These are phyloP conservation scores for Fraxinus americana DNA, from an alignment of 257 asterid species.

Conservation along the genomic window DNA sequence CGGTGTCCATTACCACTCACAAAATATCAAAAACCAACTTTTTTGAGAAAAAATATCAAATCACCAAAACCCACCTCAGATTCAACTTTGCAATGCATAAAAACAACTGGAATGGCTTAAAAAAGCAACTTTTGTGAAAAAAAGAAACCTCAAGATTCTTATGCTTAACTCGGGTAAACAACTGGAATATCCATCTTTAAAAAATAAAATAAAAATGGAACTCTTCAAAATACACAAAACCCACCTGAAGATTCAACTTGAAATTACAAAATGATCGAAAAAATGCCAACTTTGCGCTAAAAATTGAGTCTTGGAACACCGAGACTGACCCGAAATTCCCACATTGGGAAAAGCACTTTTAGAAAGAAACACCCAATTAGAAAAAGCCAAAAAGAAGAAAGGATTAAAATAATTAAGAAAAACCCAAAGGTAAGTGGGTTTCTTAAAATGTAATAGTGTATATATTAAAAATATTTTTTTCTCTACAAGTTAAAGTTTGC, in stretches of 20 bases:
- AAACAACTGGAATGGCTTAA: constrained; percentile 21
- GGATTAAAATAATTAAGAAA: background rate
- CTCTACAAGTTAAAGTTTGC: background rate
- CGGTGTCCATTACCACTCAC: constrained; percentile 67
- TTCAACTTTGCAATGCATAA: constrained; percentile 15
- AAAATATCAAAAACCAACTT: constrained; percentile 23
- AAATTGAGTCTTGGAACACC: constrained; percentile 38
- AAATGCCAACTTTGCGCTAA: constrained; percentile 35
- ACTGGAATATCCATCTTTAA: constrained; percentile 13
- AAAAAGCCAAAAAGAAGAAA: too few species aligned
- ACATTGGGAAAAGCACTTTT: constrained; percentile 39
- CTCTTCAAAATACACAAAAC: constrained; percentile 23
- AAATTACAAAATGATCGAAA: constrained; percentile 33
- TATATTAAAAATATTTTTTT: too few species aligned
- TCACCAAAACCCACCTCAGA: constrained; percentile 34
- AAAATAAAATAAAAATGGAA: background rate
- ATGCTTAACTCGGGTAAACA: constrained; percentile 24
- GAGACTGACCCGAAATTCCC: constrained; percentile 48
- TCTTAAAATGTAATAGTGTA: too few species aligned
- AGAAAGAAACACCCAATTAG: too few species aligned
- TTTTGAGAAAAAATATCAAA: constrained; percentile 21
- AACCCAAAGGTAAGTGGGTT: too few species aligned
- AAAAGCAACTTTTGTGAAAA: background rate
- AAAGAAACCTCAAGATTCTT: constrained; percentile 17
- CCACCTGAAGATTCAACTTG: constrained; percentile 46